Base-by-base conservation (phyloP, 169 alveolate species). In the Sarcocystis neurona region DNA sequence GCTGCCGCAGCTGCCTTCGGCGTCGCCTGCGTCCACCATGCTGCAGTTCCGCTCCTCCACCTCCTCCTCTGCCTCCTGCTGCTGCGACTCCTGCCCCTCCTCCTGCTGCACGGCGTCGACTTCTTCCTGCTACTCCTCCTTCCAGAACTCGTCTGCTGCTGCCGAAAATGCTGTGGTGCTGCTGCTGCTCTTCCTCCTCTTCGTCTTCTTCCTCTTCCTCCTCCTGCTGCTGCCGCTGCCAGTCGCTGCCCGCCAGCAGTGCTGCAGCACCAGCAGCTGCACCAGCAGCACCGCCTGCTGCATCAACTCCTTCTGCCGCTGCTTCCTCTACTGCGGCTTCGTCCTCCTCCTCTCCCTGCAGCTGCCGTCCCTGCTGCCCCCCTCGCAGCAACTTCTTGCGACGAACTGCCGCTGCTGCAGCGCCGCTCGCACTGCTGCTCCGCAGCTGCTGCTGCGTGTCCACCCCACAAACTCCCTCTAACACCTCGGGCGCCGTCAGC, bases 401-500 rank as follows among this genome's bases (percentile, higher is more conserved):
- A n/a, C n/a, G n/a, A n/a, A n/a, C n/a, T n/a, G n/a, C n/a, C n/a
- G n/a, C n/a, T n/a, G n/a, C n/a, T n/a, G n/a, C n/a, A n/a, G n/a
- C n/a, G n/a, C n/a, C n/a, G n/a, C 66, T 53, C 23, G 66, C 23
- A 23, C 12, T 53, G 23, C 66, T 23, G 30, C 66, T 23, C 66
- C 66, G 30, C 66, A 12, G 23, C 12, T 12, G 66, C 66, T 53
- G 30, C 66, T 23, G 23, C 12, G 66, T 12, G 30, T 53, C 66
- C 66, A 15, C 66, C 66, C n/a, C n/a, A n/a, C n/a, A n/a, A n/a
- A n/a, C n/a, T 53, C 30, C 66, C 4, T 56, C 82, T 39, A 72
- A 2, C 39, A 72, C 43, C 53, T 72, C 82, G 3, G 82, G 82
- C 3, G 82, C 34, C 18, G 82, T 72, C 82, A 72, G 20, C 2